Percentiles rank a stretch among this genome's conserved stretches.
Conservation (phyloP, 306 rosid species). For the Fragaria vesca region DNA sequence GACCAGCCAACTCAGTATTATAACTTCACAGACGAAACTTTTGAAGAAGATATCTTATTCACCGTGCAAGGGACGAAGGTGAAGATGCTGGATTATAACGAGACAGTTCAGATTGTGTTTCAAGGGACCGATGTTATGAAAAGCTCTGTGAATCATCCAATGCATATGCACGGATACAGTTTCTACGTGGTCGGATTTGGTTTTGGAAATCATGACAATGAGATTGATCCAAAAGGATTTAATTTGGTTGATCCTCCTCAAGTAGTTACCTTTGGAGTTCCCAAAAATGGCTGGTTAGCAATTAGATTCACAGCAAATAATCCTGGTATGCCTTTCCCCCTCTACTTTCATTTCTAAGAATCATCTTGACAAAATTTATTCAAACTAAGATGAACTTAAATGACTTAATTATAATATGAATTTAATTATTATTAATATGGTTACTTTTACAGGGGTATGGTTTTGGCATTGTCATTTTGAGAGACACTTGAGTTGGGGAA, state of each 20-base stretch:
- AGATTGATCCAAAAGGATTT: conserved; percentile 5
- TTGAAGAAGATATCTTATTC: not conserved
- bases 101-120: conserved; percentile 12
- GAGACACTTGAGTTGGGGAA: conserved; percentile 13
- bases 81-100: conserved; percentile 19
- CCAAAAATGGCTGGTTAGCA: conserved; percentile 13
- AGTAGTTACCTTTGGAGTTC: conserved; percentile 5
- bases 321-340: conserved; percentile 1
- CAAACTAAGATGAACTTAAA: too few relatives aligned
- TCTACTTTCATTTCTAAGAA: not conserved
- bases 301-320: conserved; percentile 16
- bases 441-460: conserved; percentile 10
- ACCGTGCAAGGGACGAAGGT: conserved; percentile 8
- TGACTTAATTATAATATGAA: not conserved
- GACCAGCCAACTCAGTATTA: not conserved
- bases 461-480: conserved; percentile 21
- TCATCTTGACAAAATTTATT: too few relatives aligned
- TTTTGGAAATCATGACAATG: not conserved
- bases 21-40: conserved; percentile 10
- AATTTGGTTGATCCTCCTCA: conserved; percentile 17
- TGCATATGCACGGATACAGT: conserved; percentile 24
- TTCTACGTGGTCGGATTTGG: conserved; percentile 8
- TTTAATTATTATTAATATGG: not conserved
- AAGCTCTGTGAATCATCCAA: conserved; percentile 6
- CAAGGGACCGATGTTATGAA: conserved; percentile 15